Conservation (phyloP, 768 basidiomycete genomes). For the Suillus cothurnatus region DNA sequence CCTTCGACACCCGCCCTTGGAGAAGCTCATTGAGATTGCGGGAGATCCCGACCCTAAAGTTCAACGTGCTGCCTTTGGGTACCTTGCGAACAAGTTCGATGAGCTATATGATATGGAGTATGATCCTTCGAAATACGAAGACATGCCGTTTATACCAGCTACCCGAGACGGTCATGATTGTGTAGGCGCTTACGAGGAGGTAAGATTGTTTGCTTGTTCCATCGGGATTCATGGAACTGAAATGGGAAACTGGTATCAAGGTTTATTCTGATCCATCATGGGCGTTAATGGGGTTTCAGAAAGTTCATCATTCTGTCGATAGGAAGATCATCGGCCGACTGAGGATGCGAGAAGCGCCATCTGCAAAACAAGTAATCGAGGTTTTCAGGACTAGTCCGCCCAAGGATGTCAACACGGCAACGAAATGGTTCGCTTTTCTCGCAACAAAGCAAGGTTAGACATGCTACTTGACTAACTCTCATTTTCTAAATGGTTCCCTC, state of each 20-base stretch:
- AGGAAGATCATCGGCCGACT: constrained; percentile 56
- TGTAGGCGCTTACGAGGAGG: constrained; percentile 67
- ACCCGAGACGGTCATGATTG: constrained; percentile 45
- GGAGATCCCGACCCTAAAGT: constrained; percentile 47
- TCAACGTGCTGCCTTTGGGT: constrained; percentile 65
- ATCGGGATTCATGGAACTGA: neutral
- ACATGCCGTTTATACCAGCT: constrained; percentile 78
- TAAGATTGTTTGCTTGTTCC: constrained; percentile 30
- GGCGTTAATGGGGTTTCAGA: constrained; percentile 68
- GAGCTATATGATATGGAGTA: constrained; percentile 55
- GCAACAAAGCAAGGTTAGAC: constrained; percentile 54
- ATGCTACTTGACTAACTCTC: neutral
- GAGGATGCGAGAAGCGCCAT: constrained; percentile 66
- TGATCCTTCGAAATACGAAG: constrained; percentile 48
- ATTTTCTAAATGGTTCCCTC: constrained; percentile 1
- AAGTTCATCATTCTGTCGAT: constrained; percentile 52
- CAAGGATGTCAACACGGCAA: constrained; percentile 48
- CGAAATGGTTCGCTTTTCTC: constrained; percentile 63
- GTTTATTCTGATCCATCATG: constrained; percentile 68
- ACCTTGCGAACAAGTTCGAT: constrained; percentile 70
- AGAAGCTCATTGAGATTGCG: constrained; percentile 57
- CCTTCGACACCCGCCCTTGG: constrained; percentile 62
- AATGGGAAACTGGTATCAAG: constrained; percentile 33
- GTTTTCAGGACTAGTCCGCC: constrained; percentile 58
- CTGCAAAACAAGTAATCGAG: constrained; percentile 53